These are phyloP conservation scores for Tagetes erecta DNA, from an alignment of 129 eudicot species.

Conservation along the genomic window DNA sequence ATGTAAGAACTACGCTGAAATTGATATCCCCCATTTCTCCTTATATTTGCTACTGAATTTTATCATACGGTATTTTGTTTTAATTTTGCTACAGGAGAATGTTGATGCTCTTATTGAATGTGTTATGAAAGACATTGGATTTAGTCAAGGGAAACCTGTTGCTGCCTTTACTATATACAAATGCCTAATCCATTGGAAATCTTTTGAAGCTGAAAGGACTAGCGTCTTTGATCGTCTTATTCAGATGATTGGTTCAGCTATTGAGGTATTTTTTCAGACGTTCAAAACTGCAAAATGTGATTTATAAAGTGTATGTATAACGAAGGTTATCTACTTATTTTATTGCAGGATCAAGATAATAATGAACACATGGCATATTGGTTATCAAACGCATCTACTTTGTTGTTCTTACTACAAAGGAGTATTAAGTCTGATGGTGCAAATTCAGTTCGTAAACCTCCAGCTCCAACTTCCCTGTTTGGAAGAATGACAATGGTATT, in stretches of 20 bases:
- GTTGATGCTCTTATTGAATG: slow-evolving; percentile 89
- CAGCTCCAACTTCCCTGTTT: slow-evolving; percentile 75
- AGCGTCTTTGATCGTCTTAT: slow-evolving; percentile 98
- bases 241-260: slow-evolving; percentile 97
- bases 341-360: slow-evolving; percentile 43
- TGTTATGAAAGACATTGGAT: slow-evolving; percentile 84
- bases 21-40: not conserved
- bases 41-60: slow-evolving; percentile 4
- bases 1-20: slow-evolving; percentile 44
- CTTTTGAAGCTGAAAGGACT: slow-evolving; percentile 95
- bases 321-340: not conserved
- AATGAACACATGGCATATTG: slow-evolving; percentile 46
- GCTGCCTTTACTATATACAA: slow-evolving; percentile 96
- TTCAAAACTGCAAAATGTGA: slow-evolving; percentile 10
- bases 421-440: slow-evolving; percentile 70
- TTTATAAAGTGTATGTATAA: slow-evolving; percentile 4
- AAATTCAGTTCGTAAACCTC: slow-evolving; percentile 65
- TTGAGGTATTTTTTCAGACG: slow-evolving; percentile 61
- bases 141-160: slow-evolving; percentile 95
- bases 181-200: slow-evolving; percentile 97
- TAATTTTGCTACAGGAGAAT: slow-evolving; percentile 67
- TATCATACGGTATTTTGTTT: not conserved
- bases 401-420: slow-evolving; percentile 66
- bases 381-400: slow-evolving; percentile 42
- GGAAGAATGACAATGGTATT: slow-evolving; percentile 94